Conservation (phyloP, 75 land plant species). For the Pinus tabuliformis region DNA sequence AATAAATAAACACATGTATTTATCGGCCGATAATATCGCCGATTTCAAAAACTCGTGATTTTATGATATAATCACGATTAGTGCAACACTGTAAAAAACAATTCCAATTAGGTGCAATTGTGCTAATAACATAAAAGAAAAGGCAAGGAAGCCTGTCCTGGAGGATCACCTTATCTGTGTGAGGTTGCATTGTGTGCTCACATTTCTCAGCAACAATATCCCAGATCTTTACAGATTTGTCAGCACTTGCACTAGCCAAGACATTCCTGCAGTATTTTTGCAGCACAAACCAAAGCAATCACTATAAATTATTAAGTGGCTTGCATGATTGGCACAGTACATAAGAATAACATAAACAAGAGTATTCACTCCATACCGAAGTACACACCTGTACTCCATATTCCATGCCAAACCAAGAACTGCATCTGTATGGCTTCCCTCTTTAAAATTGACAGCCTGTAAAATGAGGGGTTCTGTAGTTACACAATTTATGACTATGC, state of each 20-base stretch:
- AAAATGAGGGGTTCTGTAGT: background rate
- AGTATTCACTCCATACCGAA: background rate
- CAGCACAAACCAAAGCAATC: background rate
- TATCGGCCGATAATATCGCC: too few relatives aligned
- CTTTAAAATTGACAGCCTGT: slow-evolving; percentile 17
- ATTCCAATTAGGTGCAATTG: background rate
- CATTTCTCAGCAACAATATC: slow-evolving; percentile 76
- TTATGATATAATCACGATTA: background rate
- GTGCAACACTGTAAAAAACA: too few relatives aligned
- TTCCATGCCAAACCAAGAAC: slow-evolving; percentile 97
- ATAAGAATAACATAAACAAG: background rate
- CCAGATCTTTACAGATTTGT: slow-evolving; percentile 85
- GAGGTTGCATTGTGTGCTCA: slow-evolving; percentile 65
- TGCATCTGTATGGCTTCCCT: slow-evolving; percentile 80
- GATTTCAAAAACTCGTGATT: too few relatives aligned
- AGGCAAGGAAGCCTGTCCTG: background rate
- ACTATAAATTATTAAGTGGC: background rate
- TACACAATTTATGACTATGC: background rate
- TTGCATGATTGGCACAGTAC: slow-evolving; percentile 1
- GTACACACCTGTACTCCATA: slow-evolving; percentile 59
- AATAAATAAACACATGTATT: too few relatives aligned
- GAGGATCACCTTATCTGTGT: slow-evolving; percentile 64
- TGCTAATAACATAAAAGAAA: background rate
- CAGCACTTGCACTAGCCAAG: slow-evolving; percentile 95
- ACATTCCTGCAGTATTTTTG: slow-evolving; percentile 64